Evolutionary conservation across 1,284 basidiomycete species (phyloP).

Genomic region (Exobasidium rhododendri): DNA sequence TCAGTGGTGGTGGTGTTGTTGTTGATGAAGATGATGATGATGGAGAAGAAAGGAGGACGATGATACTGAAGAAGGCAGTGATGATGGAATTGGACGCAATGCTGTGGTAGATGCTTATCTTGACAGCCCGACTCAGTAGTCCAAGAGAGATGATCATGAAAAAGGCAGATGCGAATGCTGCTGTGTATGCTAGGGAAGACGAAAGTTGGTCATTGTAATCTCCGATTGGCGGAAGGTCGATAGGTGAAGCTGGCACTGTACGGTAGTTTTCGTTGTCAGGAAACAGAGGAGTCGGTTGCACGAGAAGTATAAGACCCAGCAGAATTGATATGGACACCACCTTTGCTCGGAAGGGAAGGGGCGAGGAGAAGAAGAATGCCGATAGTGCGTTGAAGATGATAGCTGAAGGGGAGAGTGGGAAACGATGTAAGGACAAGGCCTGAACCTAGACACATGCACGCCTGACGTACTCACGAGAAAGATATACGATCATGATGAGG

Average conservation of each 20-base stretch:
- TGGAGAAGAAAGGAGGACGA: no score
- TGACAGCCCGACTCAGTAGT: not conserved
- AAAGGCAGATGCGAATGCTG: not conserved
- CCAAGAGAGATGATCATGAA: not conserved
- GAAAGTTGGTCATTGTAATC: not conserved
- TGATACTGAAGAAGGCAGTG: not conserved
- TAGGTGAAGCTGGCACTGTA: not conserved
- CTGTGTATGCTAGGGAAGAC: not conserved
- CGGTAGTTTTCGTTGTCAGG: not conserved
- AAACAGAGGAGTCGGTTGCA: constrained; percentile 2
- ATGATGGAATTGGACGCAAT: not conserved
- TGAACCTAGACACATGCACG: no score
- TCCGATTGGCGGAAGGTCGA: not conserved
- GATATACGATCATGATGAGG: not conserved
- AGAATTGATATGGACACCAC: not conserved
- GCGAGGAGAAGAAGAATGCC: not conserved
- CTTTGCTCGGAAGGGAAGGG: not conserved
- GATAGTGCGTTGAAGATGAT: constrained; percentile 1
- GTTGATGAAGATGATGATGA: no score
- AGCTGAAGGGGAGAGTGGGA: not conserved
- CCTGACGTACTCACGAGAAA: constrained; percentile 1
- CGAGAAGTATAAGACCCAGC: not conserved
- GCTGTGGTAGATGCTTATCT: not conserved
- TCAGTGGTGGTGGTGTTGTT: no score
- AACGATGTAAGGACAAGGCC: no score